Evolutionary conservation across 2,329 filamentous ascomycete species (phyloP), one percentile per base, ranked within the genome.

Genomic region (Trichocomaceae sp.): DNA sequence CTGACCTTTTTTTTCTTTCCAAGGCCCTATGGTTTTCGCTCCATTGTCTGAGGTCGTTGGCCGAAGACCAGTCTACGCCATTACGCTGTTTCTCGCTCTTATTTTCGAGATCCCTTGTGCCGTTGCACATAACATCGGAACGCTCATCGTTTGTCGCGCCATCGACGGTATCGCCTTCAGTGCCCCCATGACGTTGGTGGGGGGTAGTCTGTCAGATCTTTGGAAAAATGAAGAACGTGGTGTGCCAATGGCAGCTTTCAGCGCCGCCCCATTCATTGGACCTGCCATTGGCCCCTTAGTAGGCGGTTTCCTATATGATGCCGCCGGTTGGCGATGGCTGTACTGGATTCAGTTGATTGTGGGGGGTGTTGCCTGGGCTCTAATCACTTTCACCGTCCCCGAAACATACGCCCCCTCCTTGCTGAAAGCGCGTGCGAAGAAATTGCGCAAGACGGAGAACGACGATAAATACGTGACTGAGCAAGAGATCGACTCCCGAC

Each of bases 271-370:
- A 0, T 93, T 93, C 66, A 79, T 92, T 45, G 89, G 89, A 0
- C 89, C 89, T 48, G 88, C 87, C 1, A 84, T 88, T 60, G 86
- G 86, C 58, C 86, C 87, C 7, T 78, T 95, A 0, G 79, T 86
- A 6, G 90, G 90, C 60, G 90, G 88, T 10, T 95, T 84, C 66
- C 76, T 93, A 1, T 79, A 80, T 7, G 86, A 90, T 61, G 81
- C 80, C 0, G 72, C 77, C 0, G 85, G 85, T 37, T 93, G 89
- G 89, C 76, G 88, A 60, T 93, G 88, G 87, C 76, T 93, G 0
- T 93, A 93, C 75, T 92, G 87, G 86, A 82, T 95, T 62, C 88
- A 92, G 65, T 76, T 93, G 10, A 95, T 95, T 64, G 67, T 93
- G 12, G 77, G 86, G 23, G 83, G 78, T 13, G 66, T 85, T 48